Evolutionary conservation across 2,329 filamentous ascomycete genomes (phyloP).

Genomic region (Balansia obtecta): DNA sequence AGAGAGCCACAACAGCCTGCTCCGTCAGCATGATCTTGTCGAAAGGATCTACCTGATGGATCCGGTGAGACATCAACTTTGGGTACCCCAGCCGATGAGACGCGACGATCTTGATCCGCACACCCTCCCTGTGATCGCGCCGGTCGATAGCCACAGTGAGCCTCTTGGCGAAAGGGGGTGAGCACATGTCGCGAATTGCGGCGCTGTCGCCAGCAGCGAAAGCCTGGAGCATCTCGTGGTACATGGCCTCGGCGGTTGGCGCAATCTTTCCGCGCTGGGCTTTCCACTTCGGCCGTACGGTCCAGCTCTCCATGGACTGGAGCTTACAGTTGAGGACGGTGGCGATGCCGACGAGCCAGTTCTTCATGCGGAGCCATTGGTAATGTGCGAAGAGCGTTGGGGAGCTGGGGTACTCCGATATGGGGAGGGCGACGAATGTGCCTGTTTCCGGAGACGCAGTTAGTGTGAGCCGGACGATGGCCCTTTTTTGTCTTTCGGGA

Average conservation of each 20-base stretch:
- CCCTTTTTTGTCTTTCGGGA: not conserved
- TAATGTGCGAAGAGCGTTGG: conserved; percentile 21
- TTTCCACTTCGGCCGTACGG: conserved; percentile 31
- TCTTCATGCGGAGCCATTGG: conserved; percentile 23
- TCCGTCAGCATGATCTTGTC: conserved; percentile 26
- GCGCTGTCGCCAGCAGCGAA: conserved; percentile 45
- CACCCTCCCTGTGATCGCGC: conserved; percentile 31
- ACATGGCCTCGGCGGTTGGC: conserved; percentile 44
- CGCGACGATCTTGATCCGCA: conserved; percentile 41
- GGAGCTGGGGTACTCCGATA: conserved; percentile 20
- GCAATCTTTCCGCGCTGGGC: conserved; percentile 28
- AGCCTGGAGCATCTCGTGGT: conserved; percentile 47
- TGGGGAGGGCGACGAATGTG: conserved; percentile 34
- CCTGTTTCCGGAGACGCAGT: conserved; percentile 17
- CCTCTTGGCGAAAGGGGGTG: conserved; percentile 34
- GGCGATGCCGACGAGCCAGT: conserved; percentile 22
- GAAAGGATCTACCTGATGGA: conserved; percentile 32
- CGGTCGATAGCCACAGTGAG: conserved; percentile 41
- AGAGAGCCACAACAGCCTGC: conserved; percentile 47
- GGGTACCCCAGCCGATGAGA: conserved; percentile 33
- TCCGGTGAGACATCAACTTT: conserved; percentile 42
- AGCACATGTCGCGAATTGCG: conserved; percentile 40
- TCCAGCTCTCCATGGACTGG: conserved; percentile 31
- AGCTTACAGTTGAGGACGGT: conserved; percentile 27
- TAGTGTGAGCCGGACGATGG: no score